A percentile compares a stretch with the other conserved stretches of the same genome.
Evolutionary conservation across 805 yeast genomes (phyloP).

Genomic region (Ogataea chonburiensis): DNA sequence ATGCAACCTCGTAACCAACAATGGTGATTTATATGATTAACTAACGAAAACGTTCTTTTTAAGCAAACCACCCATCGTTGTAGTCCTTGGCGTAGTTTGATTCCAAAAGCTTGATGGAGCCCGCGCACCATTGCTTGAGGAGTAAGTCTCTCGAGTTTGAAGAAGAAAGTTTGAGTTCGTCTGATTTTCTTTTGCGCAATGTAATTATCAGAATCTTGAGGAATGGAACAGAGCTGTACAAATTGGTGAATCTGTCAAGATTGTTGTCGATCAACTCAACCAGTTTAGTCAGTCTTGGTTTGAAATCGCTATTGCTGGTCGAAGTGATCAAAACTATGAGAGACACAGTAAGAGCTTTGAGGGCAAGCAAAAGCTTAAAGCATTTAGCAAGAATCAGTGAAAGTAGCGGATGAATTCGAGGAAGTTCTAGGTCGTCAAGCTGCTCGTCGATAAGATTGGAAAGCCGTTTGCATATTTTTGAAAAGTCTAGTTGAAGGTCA

Average conservation of each 20-base stretch:
- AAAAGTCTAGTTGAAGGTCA: slow-evolving; percentile 32
- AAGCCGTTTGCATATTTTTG: slow-evolving; percentile 29
- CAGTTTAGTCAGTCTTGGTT: slow-evolving; percentile 25
- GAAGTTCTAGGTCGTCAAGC: slow-evolving; percentile 30
- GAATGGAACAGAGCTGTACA: slow-evolving; percentile 23
- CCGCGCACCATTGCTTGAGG: slow-evolving; percentile 24
- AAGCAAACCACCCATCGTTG: slow-evolving; percentile 29
- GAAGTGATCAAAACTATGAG: slow-evolving; percentile 26
- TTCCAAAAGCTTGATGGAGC: slow-evolving; percentile 19
- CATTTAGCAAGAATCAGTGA: slow-evolving; percentile 29
- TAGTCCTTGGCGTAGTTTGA: slow-evolving; percentile 23
- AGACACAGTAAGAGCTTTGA: slow-evolving; percentile 21
- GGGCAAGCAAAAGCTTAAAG: slow-evolving; percentile 22
- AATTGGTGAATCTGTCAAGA: slow-evolving; percentile 16
- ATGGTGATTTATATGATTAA: slow-evolving; percentile 9
- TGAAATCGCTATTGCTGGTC: slow-evolving; percentile 23
- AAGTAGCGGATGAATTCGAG: slow-evolving; percentile 27
- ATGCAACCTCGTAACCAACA: slow-evolving; percentile 7
- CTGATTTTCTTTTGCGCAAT: slow-evolving; percentile 6
- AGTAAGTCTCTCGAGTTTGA: not conserved
- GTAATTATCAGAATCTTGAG: slow-evolving; percentile 15
- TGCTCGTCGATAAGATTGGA: slow-evolving; percentile 32
- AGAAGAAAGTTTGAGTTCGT: slow-evolving; percentile 13
- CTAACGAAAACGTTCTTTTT: slow-evolving; percentile 3
- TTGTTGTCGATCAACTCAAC: slow-evolving; percentile 22